Base-by-base conservation (phyloP, 257 asterid genomes). In the Solanum neorickii region DNA sequence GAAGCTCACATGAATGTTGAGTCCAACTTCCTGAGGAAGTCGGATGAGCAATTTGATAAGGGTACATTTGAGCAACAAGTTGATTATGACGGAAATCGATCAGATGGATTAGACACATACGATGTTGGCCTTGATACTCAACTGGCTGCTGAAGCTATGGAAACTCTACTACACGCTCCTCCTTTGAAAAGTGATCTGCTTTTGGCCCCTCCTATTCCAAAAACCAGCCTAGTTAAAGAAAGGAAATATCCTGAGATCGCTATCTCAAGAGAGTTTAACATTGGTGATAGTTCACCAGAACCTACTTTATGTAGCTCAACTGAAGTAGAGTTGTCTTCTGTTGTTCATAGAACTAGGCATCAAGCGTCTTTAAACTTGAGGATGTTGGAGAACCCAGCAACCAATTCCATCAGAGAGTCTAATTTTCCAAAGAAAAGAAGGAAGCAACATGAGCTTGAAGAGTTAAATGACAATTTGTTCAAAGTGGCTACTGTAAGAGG, bases 81-180 rank as follows among this genome's bases (percentile, higher is more conserved):
- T 74, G 94, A 88, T 87, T 86, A 90, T 42, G 91, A 70, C 82
- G 91, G 88, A 77, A 44, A 69, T 56, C 65, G 27, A 87, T 68
- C 84, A 76, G 69, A 83, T 69, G 47, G 72, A 37, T 89, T 86
- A 66, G 95, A 91, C 41, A 89, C 76, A 14, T 91, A 84, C 23
- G 94, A 90, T 88, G 89, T 94, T 85, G 98, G 98, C 37, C 69
- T 90, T 89, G 94, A 93, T 89, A 96, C 98, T 89, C 99, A 96
- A 90, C 90, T 95, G 78, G 98, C 99, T 59, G 97, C 95, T 87
- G 99, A 95, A 94, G 99, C 98, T 83, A 95, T 96, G 97, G 94
- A 94, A 93, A 92, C 92, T 69, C 92, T 96, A 90, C 31, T 88
- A 37, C 86, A 90, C 84, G 91, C 94, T 77, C 86, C 87, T 87